A percentile compares a stretch with the other conserved stretches of the same genome.
Conservation (phyloP, 2,329 filamentous ascomycete genomes). For the Epichloe elymi region DNA sequence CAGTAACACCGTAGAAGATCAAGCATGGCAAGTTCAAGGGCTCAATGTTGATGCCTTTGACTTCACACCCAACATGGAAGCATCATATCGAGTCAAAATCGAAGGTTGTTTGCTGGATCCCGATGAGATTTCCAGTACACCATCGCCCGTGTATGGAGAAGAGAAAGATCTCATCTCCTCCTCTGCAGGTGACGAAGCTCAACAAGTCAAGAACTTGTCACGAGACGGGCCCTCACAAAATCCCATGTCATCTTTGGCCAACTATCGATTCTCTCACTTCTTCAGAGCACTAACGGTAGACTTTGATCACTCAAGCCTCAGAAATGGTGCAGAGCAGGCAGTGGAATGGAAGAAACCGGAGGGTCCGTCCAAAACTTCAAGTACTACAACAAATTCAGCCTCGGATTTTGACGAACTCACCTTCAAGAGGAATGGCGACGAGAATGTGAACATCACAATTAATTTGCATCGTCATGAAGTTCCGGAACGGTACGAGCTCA, state of each 20-base stretch:
- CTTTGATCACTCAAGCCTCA: conserved; percentile 50
- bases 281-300: conserved; percentile 70
- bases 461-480: conserved; percentile 75
- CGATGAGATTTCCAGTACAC: conserved; percentile 23
- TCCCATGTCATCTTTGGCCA: conserved; percentile 15
- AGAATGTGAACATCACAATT: conserved; percentile 83
- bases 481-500: conserved; percentile 73
- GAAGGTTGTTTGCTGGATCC: conserved; percentile 75
- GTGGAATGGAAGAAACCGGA: conserved; percentile 84
- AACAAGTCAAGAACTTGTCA: conserved; percentile 27
- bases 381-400: conserved; percentile 33
- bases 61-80: conserved; percentile 63
- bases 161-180: not conserved
- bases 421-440: conserved; percentile 84
- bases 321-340: conserved; percentile 38
- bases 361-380: conserved; percentile 34
- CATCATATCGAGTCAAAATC: conserved; percentile 81
- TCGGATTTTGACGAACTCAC: conserved; percentile 82
- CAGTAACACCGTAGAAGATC: conserved; percentile 85
- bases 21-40: conserved; percentile 72
- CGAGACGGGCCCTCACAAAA: conserved; percentile 28
- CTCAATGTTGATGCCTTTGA: conserved; percentile 67
- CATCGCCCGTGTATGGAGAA: not conserved
- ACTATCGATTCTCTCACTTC: conserved; percentile 59
- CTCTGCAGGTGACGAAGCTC: not conserved